phyloP scores from a whole-genome alignment of 306 rosid species.

The Albizia julibrissin region DNA sequence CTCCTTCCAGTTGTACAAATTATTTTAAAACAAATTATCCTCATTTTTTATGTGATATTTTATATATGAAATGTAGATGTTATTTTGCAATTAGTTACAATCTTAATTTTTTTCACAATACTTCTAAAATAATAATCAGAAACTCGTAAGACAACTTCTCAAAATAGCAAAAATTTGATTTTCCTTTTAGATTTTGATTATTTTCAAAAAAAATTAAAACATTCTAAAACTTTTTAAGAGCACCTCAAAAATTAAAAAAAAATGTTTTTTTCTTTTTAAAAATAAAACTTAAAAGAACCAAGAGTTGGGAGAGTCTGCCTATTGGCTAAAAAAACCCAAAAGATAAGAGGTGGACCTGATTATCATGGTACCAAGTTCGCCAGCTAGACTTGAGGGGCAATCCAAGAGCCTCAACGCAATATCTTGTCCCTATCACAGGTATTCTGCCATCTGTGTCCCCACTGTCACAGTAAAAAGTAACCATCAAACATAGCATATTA shows the following conservation, averaged over 20 bases:
- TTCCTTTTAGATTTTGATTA: neutral
- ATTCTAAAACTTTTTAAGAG: neutral
- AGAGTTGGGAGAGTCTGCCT: neutral
- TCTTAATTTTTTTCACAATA: neutral
- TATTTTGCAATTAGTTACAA: neutral
- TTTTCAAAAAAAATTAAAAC: neutral
- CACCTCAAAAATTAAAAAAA: neutral
- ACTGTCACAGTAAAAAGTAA: slow-evolving; percentile 35
- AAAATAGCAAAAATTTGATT: neutral
- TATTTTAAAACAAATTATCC: neutral
- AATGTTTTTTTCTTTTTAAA: too few species aligned
- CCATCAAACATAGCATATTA: neutral
- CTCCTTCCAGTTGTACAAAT: neutral
- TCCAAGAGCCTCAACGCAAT: slow-evolving; percentile 51
- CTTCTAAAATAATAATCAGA: neutral
- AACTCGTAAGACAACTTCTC: neutral
- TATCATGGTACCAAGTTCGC: slow-evolving; percentile 54
- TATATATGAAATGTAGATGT: neutral
- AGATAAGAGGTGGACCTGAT: slow-evolving; percentile 35
- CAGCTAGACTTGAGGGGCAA: slow-evolving; percentile 49
- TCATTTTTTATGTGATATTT: neutral
- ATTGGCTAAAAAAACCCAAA: neutral
- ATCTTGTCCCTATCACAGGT: slow-evolving; percentile 59
- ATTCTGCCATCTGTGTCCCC: slow-evolving; percentile 64
- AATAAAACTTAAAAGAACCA: too few species aligned